Base-by-base conservation (phyloP, 169 alveolate species). In the Eimeria tenella region DNA sequence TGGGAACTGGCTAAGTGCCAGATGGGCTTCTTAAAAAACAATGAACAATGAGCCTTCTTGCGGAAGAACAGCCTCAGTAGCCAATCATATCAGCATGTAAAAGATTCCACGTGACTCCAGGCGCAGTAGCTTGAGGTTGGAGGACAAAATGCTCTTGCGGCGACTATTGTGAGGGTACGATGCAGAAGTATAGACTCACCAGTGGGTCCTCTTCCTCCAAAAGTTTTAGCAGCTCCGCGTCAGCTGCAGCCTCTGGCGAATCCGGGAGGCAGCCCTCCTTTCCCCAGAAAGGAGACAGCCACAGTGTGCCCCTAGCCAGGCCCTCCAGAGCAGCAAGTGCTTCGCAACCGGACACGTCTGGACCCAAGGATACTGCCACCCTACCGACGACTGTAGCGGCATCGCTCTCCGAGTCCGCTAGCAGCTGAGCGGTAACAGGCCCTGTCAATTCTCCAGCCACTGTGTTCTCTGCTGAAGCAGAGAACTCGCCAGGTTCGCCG, bases 271-370 rank as follows among this genome's bases (percentile, higher is more conserved):
- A 21, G 19, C 90, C 90, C 31, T 82, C 90, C 65, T 23, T 31
- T 13, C 90, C 90, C 90, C 90, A 82, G 60, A 82, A 82, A 25
- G 90, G 90, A 31, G 90, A 82, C 62, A 82, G 62, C 90, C 90
- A 82, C 90, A 82, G 90, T 58, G 31, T 50, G 23, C 90, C 90
- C 42, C 90, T 23, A 9, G 90, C 90, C 15, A 82, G 65, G 13
- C 90, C 90, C 52, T 82, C 90, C 9, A 82, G 90, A 4, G 90
- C 90, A 2, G 90, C 90, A 31, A 82, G 90, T 2, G 75, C 75
- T 15, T n/a, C 90, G 60, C 77, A 82, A 31, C 90, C 90, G 6
- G 62, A 13, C n/a, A 82, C 90, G 9, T 82, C 77, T 1, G 75
- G 23, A 11, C 21, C 42, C 15, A 82, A 50, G 25, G 90, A 31